Conservation (phyloP, 345 rosid genomes). For the Populus deltoides region DNA sequence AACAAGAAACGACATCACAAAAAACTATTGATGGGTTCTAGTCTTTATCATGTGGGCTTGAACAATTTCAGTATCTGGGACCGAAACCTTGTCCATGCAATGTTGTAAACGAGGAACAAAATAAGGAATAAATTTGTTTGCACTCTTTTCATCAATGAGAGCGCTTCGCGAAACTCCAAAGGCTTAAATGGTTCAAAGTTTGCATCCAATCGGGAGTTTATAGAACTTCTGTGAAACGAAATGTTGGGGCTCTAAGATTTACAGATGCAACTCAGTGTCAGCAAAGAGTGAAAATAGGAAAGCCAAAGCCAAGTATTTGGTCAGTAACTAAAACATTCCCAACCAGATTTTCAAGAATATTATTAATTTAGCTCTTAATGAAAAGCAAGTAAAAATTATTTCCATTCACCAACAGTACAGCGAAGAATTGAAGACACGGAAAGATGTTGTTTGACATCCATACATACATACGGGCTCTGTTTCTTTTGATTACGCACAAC, state of each 20-base stretch:
- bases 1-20: constrained; percentile 39
- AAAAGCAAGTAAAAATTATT: no score
- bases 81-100: constrained; percentile 40
- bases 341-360: no score
- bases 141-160: constrained; percentile 29
- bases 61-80: constrained; percentile 28
- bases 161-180: constrained; percentile 32
- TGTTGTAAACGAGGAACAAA: constrained; percentile 45
- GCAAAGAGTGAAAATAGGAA: background rate
- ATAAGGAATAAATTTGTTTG: constrained; percentile 21
- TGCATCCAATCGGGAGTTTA: constrained; percentile 26
- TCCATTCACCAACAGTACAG: no score
- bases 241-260: constrained; percentile 25
- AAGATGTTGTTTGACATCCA: background rate
- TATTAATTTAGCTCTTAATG: no score
- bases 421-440: no score
- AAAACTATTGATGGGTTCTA: constrained; percentile 28
- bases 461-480: background rate
- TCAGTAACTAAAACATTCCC: no score
- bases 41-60: constrained; percentile 52
- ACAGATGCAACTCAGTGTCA: background rate
- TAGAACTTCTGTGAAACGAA: constrained; percentile 21
- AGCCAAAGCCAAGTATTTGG: background rate
- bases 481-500: no score
- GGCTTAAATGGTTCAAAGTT: constrained; percentile 20